phyloP scores from a whole-genome alignment of 108 stramenopile species.

The Cyclotella choctawhatcheeana region DNA sequence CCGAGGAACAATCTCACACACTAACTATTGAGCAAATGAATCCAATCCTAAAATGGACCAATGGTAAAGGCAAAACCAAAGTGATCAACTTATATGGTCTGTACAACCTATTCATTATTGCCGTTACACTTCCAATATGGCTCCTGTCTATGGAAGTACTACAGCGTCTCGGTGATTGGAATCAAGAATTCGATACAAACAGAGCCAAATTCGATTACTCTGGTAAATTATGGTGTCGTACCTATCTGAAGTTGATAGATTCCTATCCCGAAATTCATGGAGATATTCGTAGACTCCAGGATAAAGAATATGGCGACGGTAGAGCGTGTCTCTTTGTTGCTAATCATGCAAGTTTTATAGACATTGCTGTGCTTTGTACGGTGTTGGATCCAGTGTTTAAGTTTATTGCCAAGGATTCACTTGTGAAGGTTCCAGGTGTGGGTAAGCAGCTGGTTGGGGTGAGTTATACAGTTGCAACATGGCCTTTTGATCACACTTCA shows the following conservation, averaged over 20 bases:
- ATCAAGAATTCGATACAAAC: slow-evolving; percentile 59
- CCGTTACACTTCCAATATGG: slow-evolving; percentile 71
- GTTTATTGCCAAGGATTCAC: slow-evolving; percentile 83
- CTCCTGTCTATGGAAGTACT: slow-evolving; percentile 54
- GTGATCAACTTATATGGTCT: slow-evolving; percentile 67
- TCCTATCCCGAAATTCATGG: slow-evolving; percentile 66
- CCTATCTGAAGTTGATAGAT: slow-evolving; percentile 64
- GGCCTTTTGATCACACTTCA: not conserved
- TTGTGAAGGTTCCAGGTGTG: slow-evolving; percentile 72
- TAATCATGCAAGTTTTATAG: slow-evolving; percentile 82
- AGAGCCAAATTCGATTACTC: slow-evolving; percentile 67
- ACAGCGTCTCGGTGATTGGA: slow-evolving; percentile 35
- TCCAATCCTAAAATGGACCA: slow-evolving; percentile 39
- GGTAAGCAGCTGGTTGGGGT: slow-evolving; percentile 78
- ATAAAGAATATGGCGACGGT: slow-evolving; percentile 11
- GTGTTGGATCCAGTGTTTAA: slow-evolving; percentile 82
- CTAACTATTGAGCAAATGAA: slow-evolving; percentile 44
- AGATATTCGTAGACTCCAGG: slow-evolving; percentile 46
- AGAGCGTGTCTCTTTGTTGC: slow-evolving; percentile 80
- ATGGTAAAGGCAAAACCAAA: slow-evolving; percentile 48
- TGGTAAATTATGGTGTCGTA: slow-evolving; percentile 76
- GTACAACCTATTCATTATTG: slow-evolving; percentile 53
- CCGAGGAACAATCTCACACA: slow-evolving; percentile 34
- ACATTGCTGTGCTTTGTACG: slow-evolving; percentile 80
- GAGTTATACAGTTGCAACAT: slow-evolving; percentile 35